Evolutionary conservation across 1,139 yeast genomes (phyloP), one percentile per base, ranked within the genome.

Genomic region (Debaryomyces udenii): DNA sequence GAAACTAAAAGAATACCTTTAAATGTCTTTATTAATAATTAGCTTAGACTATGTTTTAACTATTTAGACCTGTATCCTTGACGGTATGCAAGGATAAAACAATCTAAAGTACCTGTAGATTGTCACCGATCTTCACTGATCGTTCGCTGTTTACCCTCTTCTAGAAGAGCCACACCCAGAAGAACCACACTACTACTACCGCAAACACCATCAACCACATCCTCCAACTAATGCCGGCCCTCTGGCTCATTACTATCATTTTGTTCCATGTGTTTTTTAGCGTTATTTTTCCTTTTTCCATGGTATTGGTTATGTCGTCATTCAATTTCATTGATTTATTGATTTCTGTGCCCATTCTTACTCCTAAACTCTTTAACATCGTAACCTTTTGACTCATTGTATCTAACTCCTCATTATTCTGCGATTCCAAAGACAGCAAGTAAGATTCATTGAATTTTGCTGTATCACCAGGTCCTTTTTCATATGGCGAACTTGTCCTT

Each of bases 291-390:
- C 78, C 78, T 46, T 57, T 56, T 51, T 71, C 78, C 50, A 74
- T 68, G 20, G 56, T 51, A 43, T 73, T 70, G 40, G 80, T 74
- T 49, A 87, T 68, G 18, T 77, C 77, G 44, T 76, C 79, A 46
- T 88, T 73, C 43, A 85, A 67, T 45, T 80, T 66, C 48, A 82
- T 81, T 23, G 91, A 81, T 51, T 82, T 83, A 52, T 87, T 81
- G 50, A 90, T 91, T 59, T 90, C 96, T 34, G 80, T 80, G 3
- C 96, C 96, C 85, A 91, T 90, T 49, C 71, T 77, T 34, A 80
- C 60, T 5, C 96, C 86, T 42, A 88, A 65, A 45, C 78, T 80
- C 62, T 88, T 90, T 47, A 91, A 68, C 53, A 85, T 74, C 39
- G 78, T 71, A 27, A 91, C 83, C 55, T 86, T 87, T 41, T 81